phyloP scores from a whole-genome alignment of 345 rosid species.

The Litchi chinensis region DNA sequence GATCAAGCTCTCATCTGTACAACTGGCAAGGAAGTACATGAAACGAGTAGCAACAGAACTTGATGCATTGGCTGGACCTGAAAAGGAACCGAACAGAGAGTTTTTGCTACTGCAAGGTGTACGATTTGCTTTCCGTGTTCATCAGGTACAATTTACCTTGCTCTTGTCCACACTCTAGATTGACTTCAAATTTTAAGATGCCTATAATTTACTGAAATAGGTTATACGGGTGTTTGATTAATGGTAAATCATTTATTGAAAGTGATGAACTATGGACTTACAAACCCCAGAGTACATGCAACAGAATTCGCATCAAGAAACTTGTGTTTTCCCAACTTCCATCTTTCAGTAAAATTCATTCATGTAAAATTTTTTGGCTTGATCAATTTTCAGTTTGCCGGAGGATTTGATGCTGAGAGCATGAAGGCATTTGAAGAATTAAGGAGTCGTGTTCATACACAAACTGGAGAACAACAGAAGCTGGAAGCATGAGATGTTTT shows the following conservation, averaged over 20 bases:
- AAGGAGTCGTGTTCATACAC: constrained; percentile 67
- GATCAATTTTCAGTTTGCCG: constrained; percentile 72
- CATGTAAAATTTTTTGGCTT: not conserved
- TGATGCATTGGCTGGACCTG: constrained; percentile 71
- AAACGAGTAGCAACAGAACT: constrained; percentile 89
- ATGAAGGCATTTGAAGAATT: constrained; percentile 98
- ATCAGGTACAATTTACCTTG: constrained; percentile 60
- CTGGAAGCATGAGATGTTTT: constrained; percentile 33
- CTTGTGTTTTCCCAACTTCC: not conserved
- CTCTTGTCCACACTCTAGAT: not conserved
- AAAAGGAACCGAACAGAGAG: constrained; percentile 93
- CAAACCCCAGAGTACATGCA: not conserved
- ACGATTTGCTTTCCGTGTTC: constrained; percentile 94
- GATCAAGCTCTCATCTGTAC: constrained; percentile 97
- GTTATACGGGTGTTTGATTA: not conserved
- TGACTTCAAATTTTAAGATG: constrained; percentile 7
- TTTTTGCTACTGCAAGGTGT: constrained; percentile 93
- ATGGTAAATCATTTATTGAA: not conserved
- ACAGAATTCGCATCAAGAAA: not conserved
- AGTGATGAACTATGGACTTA: not conserved
- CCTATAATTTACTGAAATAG: not conserved
- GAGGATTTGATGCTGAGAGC: constrained; percentile 98
- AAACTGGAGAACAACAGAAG: constrained; percentile 48
- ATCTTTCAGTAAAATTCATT: not conserved
- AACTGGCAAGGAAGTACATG: constrained; percentile 94